Base-by-base conservation (phyloP, 139 green algal genomes). In the Chlorella sp. region DNA sequence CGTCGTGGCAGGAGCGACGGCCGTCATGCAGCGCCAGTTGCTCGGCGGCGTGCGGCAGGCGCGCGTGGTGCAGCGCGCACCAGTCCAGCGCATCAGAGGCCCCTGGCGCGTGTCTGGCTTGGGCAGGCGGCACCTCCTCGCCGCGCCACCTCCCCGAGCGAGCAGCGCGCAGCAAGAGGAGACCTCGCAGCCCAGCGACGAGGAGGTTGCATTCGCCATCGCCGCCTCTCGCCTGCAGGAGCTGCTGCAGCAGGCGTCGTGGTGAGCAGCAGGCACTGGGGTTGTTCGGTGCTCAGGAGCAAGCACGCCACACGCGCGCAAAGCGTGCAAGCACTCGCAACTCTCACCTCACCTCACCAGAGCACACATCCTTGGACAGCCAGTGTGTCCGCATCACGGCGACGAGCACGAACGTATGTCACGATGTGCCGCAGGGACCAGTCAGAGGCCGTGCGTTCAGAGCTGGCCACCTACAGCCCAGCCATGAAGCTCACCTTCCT, bases 401-500 rank as follows among this genome's bases (percentile, higher is more conserved):
- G 59, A 31, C 59, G 59, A 33, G 59, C 59, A 65, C 26, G 24
- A 31, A 20, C 59, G 10, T 14, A 31, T 65, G 20, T 33, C 5
- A 29, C 17, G 5, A 65, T 49, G 3, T 31, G 14, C 36, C 5
- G 34, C 61, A 74, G 74, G 67, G 36, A 71, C 24, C 69, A 49
- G 1, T 34, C 73, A 0, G 73, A 78, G 65, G 10, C 29, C 0
- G 31, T 78, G 50, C 73, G 50, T 14, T 4, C 51, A 27, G 73
- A 78, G 73, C 35, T 78, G 1, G 31, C 65, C 20, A 51, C n/a
- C n/a, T 68, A 61, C 64, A 32, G 36, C 1, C 51, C 73, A 2
- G 73, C 66, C 30, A 31, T 69, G 35, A 70, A 64, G 32, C 59
- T 83, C 27, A 80, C 78, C 2, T 33, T 83, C n/a, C 71, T 67